Conservation (phyloP, 108 stramenopile species). For the Conticribra guillardii region DNA sequence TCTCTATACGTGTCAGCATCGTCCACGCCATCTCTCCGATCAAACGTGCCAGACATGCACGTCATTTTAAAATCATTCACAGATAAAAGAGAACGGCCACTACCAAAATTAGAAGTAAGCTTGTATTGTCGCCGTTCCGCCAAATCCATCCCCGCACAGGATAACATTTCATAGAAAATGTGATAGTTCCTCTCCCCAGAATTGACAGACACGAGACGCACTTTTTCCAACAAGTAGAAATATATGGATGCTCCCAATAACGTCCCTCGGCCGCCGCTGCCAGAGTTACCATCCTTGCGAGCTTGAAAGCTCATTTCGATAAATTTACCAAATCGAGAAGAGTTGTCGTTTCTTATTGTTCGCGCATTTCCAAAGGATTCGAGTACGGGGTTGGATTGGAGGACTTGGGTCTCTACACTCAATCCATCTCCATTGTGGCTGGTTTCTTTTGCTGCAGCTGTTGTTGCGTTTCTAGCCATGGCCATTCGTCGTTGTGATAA, state of each 20-base stretch:
- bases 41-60: constrained; percentile 72
- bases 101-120: constrained; percentile 43
- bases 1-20: constrained; percentile 73
- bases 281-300: too few species aligned
- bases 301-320: constrained; percentile 77
- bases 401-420: constrained; percentile 78
- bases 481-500: constrained; percentile 53
- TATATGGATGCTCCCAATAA: constrained; percentile 77
- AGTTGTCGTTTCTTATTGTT: constrained; percentile 91
- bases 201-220: constrained; percentile 70
- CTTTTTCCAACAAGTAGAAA: constrained; percentile 89
- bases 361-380: constrained; percentile 95
- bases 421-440: constrained; percentile 42
- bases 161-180: constrained; percentile 92
- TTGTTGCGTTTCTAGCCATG: neutral
- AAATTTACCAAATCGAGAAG: constrained; percentile 95
- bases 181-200: constrained; percentile 93
- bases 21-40: constrained; percentile 80
- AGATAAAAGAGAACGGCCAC: constrained; percentile 29
- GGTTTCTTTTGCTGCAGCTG: constrained; percentile 38
- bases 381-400: constrained; percentile 89
- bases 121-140: constrained; percentile 41
- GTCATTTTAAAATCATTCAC: constrained; percentile 76
- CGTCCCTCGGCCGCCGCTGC: constrained; percentile 35
- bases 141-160: constrained; percentile 39